Percentiles rank a stretch among this genome's conserved stretches.
These are phyloP conservation scores for Pseudogymnoascus sp. DNA, from an alignment of 2,329 filamentous ascomycete species.

Conservation along the genomic window DNA sequence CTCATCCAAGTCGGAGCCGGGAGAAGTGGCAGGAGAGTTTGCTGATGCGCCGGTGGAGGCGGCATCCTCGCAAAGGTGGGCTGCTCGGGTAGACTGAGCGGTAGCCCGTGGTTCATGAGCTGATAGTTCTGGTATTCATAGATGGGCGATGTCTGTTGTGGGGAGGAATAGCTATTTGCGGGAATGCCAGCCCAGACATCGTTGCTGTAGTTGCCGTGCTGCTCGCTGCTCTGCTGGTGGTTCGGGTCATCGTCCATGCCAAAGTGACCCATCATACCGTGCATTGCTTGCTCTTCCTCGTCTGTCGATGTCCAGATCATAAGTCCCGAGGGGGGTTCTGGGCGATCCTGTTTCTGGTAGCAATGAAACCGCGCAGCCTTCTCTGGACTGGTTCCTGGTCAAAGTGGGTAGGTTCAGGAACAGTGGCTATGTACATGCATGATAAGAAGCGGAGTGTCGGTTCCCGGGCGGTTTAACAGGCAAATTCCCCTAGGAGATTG, in stretches of 20 bases:
- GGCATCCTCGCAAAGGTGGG: constrained; percentile 46
- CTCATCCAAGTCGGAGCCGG: constrained; percentile 31
- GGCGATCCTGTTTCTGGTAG: background rate
- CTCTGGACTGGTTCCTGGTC: background rate
- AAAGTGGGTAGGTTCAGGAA: background rate
- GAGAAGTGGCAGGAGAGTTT: constrained; percentile 64
- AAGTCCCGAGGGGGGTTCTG: background rate
- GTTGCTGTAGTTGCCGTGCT: constrained; percentile 37
- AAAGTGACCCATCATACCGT: constrained; percentile 31
- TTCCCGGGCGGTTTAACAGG: background rate
- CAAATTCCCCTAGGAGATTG: background rate
- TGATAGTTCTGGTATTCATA: constrained; percentile 58
- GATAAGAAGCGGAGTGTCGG: background rate
- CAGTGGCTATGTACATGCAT: background rate
- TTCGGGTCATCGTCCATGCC: constrained; percentile 30
- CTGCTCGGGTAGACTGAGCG: constrained; percentile 54
- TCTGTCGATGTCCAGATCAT: background rate
- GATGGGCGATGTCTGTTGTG: constrained; percentile 63
- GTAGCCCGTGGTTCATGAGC: constrained; percentile 50
- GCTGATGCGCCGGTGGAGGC: constrained; percentile 46
- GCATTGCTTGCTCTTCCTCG: constrained; percentile 21
- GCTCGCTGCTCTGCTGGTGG: constrained; percentile 32
- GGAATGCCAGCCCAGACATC: constrained; percentile 48
- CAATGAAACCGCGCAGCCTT: background rate
- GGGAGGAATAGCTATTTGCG: constrained; percentile 31